Percentiles rank a stretch among this genome's conserved stretches.
phyloP scores from a whole-genome alignment of 2,329 filamentous ascomycete species.

The Aspergillus sp. region DNA sequence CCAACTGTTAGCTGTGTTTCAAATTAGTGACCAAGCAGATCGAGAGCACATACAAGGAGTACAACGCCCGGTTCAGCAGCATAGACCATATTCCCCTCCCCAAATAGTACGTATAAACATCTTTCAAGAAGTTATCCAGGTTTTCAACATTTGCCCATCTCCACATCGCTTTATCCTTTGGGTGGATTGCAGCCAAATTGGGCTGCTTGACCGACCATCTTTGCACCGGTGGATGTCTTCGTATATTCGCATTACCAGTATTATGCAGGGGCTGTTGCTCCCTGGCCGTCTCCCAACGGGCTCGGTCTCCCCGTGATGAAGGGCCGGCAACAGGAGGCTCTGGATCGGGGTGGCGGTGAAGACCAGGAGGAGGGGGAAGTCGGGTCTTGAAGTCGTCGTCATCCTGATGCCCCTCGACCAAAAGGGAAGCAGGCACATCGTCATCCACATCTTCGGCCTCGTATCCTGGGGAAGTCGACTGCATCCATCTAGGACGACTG shows the following conservation, averaged over 20 bases:
- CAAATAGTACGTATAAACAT: conserved; percentile 81
- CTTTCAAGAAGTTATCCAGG: conserved; percentile 78
- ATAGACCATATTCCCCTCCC: conserved; percentile 84
- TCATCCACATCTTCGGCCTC: conserved; percentile 53
- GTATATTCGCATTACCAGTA: conserved; percentile 2
- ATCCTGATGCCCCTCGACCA: conserved; percentile 51
- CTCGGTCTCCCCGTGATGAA: conserved; percentile 37
- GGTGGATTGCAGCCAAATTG: conserved; percentile 45
- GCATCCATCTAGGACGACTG: conserved; percentile 29
- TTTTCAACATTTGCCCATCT: conserved; percentile 90
- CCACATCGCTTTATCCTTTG: conserved; percentile 79
- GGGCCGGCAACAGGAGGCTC: conserved; percentile 31
- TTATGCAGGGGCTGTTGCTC: conserved; percentile 36
- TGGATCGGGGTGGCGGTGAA: conserved; percentile 18
- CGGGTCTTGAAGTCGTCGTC: conserved; percentile 34
- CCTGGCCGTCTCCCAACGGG: conserved; percentile 49
- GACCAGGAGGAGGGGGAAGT: conserved; percentile 30
- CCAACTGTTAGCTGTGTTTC: not conserved
- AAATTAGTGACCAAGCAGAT: not conserved
- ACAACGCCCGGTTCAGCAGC: conserved; percentile 64
- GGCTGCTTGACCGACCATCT: conserved; percentile 25
- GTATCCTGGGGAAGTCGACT: conserved; percentile 22
- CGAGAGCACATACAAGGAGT: conserved; percentile 60
- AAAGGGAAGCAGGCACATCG: conserved; percentile 59
- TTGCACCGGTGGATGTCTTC: conserved; percentile 12